These are phyloP conservation scores for Lonicera japonica DNA, from an alignment of 129 eudicot genomes.

Conservation along the genomic window DNA sequence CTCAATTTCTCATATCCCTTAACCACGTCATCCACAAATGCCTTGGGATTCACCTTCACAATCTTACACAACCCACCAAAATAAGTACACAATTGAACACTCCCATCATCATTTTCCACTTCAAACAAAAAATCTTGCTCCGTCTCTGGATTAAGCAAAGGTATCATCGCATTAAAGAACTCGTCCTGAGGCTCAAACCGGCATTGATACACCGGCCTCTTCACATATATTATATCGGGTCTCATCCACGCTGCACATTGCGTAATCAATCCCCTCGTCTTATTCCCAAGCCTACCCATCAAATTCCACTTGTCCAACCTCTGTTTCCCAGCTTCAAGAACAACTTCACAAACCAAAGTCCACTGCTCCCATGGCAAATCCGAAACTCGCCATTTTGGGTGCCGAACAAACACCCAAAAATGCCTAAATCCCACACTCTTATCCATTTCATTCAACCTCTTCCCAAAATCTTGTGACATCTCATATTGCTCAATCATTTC, in stretches of 20 bases:
- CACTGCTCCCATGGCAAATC: conserved; percentile 94
- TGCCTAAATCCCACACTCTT: conserved; percentile 39
- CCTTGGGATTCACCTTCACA: conserved; percentile 61
- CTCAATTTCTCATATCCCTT: conserved; percentile 75
- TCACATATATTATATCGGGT: conserved; percentile 82
- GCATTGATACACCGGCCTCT: conserved; percentile 85
- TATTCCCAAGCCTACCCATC: conserved; percentile 93
- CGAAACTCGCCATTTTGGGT: conserved; percentile 76
- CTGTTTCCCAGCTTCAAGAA: conserved; percentile 78
- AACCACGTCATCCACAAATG: conserved; percentile 95
- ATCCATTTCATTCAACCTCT: conserved; percentile 45
- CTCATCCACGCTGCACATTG: conserved; percentile 97
- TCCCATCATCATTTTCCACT: conserved; percentile 68
- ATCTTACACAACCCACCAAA: conserved; percentile 86
- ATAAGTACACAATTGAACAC: conserved; percentile 70
- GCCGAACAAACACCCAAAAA: conserved; percentile 95
- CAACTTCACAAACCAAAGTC: conserved; percentile 89
- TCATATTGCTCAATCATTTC: conserved; percentile 80
- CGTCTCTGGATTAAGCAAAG: conserved; percentile 77
- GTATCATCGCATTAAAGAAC: conserved; percentile 53
- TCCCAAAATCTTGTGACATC: conserved; percentile 69
- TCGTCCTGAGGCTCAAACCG: conserved; percentile 89
- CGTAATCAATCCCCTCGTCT: conserved; percentile 54
- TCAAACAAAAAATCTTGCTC: conserved; percentile 69
- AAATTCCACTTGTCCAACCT: conserved; percentile 92